phyloP scores from a whole-genome alignment of 106 monocot genomes.

The Apostasia shenzhenica region DNA sequence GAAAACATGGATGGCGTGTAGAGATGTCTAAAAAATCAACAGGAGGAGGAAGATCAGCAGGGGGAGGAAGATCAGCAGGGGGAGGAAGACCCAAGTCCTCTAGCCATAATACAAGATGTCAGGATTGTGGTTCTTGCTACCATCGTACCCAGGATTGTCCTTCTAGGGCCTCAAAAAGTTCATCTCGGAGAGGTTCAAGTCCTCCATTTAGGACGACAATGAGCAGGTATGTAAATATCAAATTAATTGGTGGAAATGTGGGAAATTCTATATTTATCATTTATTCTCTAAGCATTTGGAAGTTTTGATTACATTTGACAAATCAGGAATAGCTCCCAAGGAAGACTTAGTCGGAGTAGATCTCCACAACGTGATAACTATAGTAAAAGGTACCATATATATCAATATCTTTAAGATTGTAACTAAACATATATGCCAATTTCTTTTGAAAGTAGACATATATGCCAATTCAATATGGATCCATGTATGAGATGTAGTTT shows the following conservation, averaged over 20 bases:
- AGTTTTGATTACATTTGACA: not conserved
- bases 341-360: conserved; percentile 2
- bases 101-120: not conserved
- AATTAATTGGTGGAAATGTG: not conserved
- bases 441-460: too few species aligned
- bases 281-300: not conserved
- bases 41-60: not conserved
- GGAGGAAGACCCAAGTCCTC: not conserved
- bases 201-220: not conserved
- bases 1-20: conserved; percentile 8
- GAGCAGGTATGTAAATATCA: conserved; percentile 3
- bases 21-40: not conserved
- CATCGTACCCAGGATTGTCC: not conserved
- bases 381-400: conserved; percentile 4
- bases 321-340: not conserved
- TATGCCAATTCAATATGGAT: too few species aligned
- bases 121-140: not conserved
- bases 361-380: not conserved
- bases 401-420: too few species aligned
- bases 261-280: not conserved
- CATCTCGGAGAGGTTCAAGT: conserved; percentile 1
- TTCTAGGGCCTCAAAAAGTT: not conserved
- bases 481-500: too few species aligned
- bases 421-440: too few species aligned
- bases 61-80: not conserved